These are phyloP conservation scores for Vitis hybrid DNA, from an alignment of 177 flowering plant genomes.

Conservation along the genomic window DNA sequence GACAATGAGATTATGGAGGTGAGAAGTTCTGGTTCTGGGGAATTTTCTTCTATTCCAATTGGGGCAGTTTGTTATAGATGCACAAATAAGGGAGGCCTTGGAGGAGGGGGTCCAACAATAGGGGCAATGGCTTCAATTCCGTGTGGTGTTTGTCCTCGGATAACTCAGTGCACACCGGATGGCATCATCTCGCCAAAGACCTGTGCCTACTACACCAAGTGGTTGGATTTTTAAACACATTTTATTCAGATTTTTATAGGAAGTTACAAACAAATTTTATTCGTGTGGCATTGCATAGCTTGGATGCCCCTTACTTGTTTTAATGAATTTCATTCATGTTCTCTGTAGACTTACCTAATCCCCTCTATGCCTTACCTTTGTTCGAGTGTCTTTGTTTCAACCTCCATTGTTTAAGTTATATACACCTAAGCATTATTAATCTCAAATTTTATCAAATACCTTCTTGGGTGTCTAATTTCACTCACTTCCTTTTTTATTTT, in stretches of 20 bases:
- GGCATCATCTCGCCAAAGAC: slow-evolving; percentile 74
- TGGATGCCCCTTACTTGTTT: neutral
- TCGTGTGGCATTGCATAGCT: neutral
- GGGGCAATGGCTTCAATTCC: slow-evolving; percentile 77
- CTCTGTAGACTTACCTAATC: too few species aligned
- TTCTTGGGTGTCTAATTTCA: too few species aligned
- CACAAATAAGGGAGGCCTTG: slow-evolving; percentile 14
- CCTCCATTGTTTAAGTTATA: too few species aligned
- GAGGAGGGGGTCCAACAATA: slow-evolving; percentile 18
- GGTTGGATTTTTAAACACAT: slow-evolving; percentile 63
- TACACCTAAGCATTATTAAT: too few species aligned
- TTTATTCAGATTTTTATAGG: neutral
- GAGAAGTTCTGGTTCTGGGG: slow-evolving; percentile 64
- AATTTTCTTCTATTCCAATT: slow-evolving; percentile 47
- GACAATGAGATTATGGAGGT: slow-evolving; percentile 57
- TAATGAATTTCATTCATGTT: too few species aligned
- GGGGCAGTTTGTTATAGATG: slow-evolving; percentile 60
- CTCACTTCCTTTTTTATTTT: too few species aligned
- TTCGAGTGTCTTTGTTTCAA: too few species aligned
- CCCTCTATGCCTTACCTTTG: too few species aligned
- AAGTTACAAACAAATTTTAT: neutral
- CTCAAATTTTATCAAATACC: too few species aligned
- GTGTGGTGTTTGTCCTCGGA: slow-evolving; percentile 85
- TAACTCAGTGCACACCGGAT: slow-evolving; percentile 71
- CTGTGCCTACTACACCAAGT: slow-evolving; percentile 70